Conservation (phyloP, 345 rosid species). For the Eucalyptus curtisii region DNA sequence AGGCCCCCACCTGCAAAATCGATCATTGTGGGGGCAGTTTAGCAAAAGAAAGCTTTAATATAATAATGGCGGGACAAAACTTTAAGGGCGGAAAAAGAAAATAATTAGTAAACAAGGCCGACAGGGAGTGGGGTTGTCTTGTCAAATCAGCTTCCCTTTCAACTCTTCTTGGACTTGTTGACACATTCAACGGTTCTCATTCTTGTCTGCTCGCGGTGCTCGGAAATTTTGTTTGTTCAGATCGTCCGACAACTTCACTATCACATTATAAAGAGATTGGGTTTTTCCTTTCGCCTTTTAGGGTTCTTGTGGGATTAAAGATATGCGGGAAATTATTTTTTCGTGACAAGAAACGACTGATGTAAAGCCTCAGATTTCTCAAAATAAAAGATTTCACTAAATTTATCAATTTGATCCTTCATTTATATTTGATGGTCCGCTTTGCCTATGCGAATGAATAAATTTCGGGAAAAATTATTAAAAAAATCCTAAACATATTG, state of each 20-base stretch:
- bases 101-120: background rate
- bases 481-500: fast-evolving
- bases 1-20: background rate
- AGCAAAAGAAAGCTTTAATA: background rate
- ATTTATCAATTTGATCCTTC: background rate
- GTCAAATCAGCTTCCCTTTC: background rate
- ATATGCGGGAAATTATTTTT: background rate
- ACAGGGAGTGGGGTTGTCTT: background rate
- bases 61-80: background rate
- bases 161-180: background rate
- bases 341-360: background rate
- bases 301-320: background rate
- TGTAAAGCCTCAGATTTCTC: background rate
- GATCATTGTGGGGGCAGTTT: background rate
- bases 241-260: background rate
- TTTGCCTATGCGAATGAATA: background rate
- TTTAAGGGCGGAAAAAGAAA: background rate
- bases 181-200: background rate
- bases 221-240: background rate
- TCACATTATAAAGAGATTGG: background rate
- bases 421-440: background rate
- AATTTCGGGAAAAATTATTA: fast-evolving
- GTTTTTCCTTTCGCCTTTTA: background rate
- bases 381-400: background rate
- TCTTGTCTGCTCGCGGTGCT: background rate